These are phyloP conservation scores for Chaetoscypha palmicola DNA, from an alignment of 2,329 filamentous ascomycete species.

Conservation along the genomic window DNA sequence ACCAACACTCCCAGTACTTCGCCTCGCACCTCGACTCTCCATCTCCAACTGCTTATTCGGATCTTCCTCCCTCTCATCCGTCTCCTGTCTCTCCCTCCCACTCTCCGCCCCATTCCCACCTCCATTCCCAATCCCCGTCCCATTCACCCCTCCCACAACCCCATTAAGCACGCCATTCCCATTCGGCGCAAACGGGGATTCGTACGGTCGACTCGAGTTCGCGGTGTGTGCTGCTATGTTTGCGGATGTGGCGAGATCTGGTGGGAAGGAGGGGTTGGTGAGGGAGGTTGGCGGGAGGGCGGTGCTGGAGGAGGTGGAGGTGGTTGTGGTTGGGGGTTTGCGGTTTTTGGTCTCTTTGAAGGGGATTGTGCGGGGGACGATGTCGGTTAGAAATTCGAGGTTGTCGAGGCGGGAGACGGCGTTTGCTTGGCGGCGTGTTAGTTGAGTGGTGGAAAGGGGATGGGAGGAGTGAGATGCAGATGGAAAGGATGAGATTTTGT, in stretches of 20 bases:
- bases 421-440: constrained; percentile 50
- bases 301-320: too few relatives aligned
- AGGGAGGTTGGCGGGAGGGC: too few relatives aligned
- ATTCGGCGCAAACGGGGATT: not conserved
- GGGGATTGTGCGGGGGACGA: constrained; percentile 78
- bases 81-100: not conserved
- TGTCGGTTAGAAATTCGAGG: constrained; percentile 87
- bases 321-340: constrained; percentile 32
- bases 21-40: constrained; percentile 24
- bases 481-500: too few relatives aligned
- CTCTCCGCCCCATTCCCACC: not conserved
- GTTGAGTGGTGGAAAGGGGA: not conserved
- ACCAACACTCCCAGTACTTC: constrained; percentile 15
- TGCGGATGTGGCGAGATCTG: not conserved
- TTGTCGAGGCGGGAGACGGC: constrained; percentile 86
- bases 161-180: constrained; percentile 14
- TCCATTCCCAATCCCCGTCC: not conserved
- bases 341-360: constrained; percentile 74
- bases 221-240: not conserved
- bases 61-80: constrained; percentile 16
- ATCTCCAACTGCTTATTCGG: constrained; percentile 30
- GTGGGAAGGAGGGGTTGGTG: not conserved
- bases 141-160: constrained; percentile 7
- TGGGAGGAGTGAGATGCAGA: not conserved
- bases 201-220: not conserved